A percentile compares a stretch with the other conserved stretches of the same genome.
Evolutionary conservation across 73 alveolate species (phyloP).

Genomic region (Urostyla sp.): DNA sequence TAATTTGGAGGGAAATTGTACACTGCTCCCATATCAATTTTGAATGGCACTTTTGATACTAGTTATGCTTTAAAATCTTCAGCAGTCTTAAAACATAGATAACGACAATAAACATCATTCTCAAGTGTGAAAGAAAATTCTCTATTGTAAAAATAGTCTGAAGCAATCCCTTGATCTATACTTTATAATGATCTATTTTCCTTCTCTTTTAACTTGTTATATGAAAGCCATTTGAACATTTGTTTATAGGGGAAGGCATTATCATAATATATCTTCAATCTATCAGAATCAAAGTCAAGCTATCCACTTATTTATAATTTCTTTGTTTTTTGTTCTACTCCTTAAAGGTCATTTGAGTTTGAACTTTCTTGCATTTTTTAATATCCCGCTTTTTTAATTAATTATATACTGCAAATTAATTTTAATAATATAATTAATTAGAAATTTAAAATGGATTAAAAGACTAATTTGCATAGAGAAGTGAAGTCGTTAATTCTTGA

Average conservation of each 20-base stretch:
- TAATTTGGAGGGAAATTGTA: constrained; percentile 80
- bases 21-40: constrained; percentile 98
- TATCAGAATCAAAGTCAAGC: constrained; percentile 44
- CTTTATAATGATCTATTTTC: neutral
- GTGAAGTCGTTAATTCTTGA: neutral
- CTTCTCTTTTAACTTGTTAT: constrained; percentile 32
- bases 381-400: neutral
- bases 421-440: no score
- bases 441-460: no score
- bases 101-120: constrained; percentile 90
- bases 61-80: constrained; percentile 79
- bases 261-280: constrained; percentile 56
- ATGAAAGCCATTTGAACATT: constrained; percentile 71
- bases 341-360: neutral
- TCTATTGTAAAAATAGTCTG: constrained; percentile 77
- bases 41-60: constrained; percentile 76
- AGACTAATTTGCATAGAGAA: no score
- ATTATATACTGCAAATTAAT: neutral
- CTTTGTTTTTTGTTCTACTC: neutral
- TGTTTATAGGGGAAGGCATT: constrained; percentile 58
- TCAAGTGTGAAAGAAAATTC: constrained; percentile 89
- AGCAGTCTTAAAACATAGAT: constrained; percentile 78
- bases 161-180: constrained; percentile 52
- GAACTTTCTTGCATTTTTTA: no score
- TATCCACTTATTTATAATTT: neutral